Conservation (phyloP, 768 basidiomycete genomes). For the Termitomyces sp. region DNA sequence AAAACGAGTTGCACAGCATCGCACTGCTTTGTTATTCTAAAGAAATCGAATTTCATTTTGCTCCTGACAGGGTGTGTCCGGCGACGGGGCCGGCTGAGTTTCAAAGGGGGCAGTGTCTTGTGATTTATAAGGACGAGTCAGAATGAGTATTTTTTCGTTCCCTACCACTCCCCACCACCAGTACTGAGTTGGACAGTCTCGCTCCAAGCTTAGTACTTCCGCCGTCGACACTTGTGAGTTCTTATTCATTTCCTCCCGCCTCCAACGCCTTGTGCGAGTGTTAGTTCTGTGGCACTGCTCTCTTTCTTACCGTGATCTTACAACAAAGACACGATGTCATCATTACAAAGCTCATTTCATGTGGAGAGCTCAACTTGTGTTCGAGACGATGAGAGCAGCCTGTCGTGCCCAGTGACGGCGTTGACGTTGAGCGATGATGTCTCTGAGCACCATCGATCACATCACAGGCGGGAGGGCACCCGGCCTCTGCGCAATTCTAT, state of each 20-base stretch:
- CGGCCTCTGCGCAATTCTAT: conserved; percentile 6
- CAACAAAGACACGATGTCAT: conserved; percentile 5
- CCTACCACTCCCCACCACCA: conserved; percentile 7
- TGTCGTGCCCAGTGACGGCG: not conserved
- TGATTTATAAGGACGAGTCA: conserved; percentile 14
- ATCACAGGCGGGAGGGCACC: not conserved
- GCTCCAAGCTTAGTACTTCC: conserved; percentile 8
- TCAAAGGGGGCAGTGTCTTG: conserved; percentile 12
- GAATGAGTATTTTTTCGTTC: conserved; percentile 1
- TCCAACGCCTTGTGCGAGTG: conserved; percentile 3
- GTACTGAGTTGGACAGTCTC: conserved; percentile 3
- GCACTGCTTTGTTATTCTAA: conserved; percentile 4
- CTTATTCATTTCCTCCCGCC: not conserved
- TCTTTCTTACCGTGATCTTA: not conserved
- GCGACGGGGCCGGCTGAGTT: conserved; percentile 15
- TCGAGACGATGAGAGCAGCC: not conserved
- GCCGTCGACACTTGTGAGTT: conserved; percentile 7
- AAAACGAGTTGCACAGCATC: conserved; percentile 5
- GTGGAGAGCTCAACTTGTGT: not conserved
- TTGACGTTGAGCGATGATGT: conserved; percentile 6
- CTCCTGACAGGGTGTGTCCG: conserved; percentile 2
- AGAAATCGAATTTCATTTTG: not conserved
- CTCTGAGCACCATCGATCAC: not conserved
- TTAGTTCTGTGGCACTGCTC: conserved; percentile 3
- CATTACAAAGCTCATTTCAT: not conserved